Conservation (phyloP, 495 filamentous ascomycete genomes). For the Polyplosphaeria fusca region DNA sequence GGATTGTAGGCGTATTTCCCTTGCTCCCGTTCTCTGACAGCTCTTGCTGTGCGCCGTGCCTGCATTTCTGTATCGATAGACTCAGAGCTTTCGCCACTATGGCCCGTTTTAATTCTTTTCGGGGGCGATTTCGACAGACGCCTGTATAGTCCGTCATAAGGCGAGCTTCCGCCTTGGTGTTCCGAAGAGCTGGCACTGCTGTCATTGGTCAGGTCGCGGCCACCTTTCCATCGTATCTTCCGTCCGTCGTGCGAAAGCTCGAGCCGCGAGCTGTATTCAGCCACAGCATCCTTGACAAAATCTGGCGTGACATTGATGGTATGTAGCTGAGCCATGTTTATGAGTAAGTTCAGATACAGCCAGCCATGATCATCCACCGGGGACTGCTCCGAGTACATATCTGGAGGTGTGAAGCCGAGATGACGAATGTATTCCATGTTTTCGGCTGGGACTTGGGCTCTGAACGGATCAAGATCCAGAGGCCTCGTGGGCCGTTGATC, state of each 20-base stretch:
- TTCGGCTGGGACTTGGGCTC: conserved; percentile 63
- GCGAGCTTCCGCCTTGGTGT: conserved; percentile 13
- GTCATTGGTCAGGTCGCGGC: conserved; percentile 55
- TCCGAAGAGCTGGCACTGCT: conserved; percentile 51
- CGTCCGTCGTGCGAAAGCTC: conserved; percentile 70
- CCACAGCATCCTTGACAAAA: conserved; percentile 66
- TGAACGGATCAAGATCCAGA: conserved; percentile 66
- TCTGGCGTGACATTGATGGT: conserved; percentile 71
- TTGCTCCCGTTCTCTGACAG: conserved; percentile 10
- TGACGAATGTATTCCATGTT: conserved; percentile 74
- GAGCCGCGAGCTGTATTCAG: conserved; percentile 62
- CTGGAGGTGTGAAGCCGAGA: conserved; percentile 59
- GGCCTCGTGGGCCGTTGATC: conserved; percentile 72
- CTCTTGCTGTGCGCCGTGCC: conserved; percentile 5
- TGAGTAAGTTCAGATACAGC: conserved; percentile 79
- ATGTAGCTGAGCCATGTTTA: conserved; percentile 76
- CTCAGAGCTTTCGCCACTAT: conserved; percentile 8
- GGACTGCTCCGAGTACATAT: conserved; percentile 49
- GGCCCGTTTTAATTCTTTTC: conserved; percentile 3
- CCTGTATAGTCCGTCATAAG: background rate
- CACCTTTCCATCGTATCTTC: conserved; percentile 71
- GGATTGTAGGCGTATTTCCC: conserved; percentile 40
- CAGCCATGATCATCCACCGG: conserved; percentile 54
- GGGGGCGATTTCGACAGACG: conserved; percentile 1
- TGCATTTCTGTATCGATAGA: conserved; percentile 1